phyloP scores from a whole-genome alignment of 192 early-diverging fungal genomes.

The Coemansia sp. region DNA sequence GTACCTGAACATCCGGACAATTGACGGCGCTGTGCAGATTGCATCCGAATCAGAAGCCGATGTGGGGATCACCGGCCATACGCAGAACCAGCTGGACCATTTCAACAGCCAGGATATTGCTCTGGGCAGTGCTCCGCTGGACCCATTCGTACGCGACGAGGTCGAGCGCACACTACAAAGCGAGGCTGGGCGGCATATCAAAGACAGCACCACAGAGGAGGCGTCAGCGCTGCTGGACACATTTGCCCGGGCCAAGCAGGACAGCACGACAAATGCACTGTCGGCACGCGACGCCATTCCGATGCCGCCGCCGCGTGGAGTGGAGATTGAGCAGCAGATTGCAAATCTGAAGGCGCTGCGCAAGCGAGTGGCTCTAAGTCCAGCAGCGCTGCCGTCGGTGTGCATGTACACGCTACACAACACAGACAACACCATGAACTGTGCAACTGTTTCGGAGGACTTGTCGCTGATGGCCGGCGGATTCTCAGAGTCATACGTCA shows the following conservation, averaged over 20 bases:
- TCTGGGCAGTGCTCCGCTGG: conserved; percentile 72
- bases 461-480: conserved; percentile 80
- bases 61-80: conserved; percentile 73
- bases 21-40: conserved; percentile 37
- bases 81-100: conserved; percentile 67
- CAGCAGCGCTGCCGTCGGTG: conserved; percentile 76
- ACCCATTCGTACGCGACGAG: conserved; percentile 74
- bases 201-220: conserved; percentile 23
- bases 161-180: conserved; percentile 76
- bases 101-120: conserved; percentile 81
- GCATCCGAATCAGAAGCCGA: conserved; percentile 55
- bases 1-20: conserved; percentile 73
- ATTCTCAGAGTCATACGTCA: conserved; percentile 92
- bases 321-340: conserved; percentile 79
- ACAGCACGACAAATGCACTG: conserved; percentile 61
- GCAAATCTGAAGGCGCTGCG: conserved; percentile 72
- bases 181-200: conserved; percentile 54
- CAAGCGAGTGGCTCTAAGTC: conserved; percentile 69
- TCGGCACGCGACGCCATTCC: conserved; percentile 40
- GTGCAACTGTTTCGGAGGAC: conserved; percentile 80
- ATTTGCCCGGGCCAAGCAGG: conserved; percentile 63
- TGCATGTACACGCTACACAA: conserved; percentile 98
- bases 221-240: conserved; percentile 55
- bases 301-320: conserved; percentile 59
- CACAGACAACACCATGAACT: conserved; percentile 81